These are phyloP conservation scores for Angomonas deanei DNA, from an alignment of 208 protist genomes.

Conservation along the genomic window DNA sequence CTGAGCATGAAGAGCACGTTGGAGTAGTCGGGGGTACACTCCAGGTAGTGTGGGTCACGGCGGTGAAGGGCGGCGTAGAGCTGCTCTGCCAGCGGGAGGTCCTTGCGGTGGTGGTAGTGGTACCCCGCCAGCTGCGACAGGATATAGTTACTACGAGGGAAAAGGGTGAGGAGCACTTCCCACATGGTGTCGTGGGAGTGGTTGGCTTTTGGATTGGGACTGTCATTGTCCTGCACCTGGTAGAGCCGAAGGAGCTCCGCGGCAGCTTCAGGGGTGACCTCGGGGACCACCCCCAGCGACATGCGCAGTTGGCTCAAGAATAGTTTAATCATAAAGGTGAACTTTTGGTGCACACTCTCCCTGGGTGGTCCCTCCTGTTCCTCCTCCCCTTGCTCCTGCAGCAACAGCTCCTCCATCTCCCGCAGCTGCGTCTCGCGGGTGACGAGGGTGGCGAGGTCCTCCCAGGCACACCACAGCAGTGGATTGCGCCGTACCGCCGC, in stretches of 20 bases:
- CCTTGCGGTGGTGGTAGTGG: slow-evolving; percentile 85
- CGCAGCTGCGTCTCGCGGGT: slow-evolving; percentile 61
- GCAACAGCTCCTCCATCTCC: slow-evolving; percentile 64
- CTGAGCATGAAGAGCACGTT: slow-evolving; percentile 96
- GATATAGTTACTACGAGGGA: slow-evolving; percentile 69
- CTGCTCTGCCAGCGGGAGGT: slow-evolving; percentile 67
- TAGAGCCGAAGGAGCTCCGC: neutral
- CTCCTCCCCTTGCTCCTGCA: neutral
- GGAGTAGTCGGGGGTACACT: slow-evolving; percentile 92
- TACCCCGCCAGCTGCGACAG: slow-evolving; percentile 77
- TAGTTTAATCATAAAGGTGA: slow-evolving; percentile 62
- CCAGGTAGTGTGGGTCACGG: slow-evolving; percentile 88
- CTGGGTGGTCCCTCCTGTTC: slow-evolving; percentile 16
- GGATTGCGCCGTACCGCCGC: slow-evolving; percentile 53
- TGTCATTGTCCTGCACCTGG: neutral
- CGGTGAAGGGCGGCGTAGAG: slow-evolving; percentile 86
- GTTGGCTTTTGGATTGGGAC: slow-evolving; percentile 3
- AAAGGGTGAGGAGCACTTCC: slow-evolving; percentile 50
- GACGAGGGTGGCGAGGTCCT: slow-evolving; percentile 64
- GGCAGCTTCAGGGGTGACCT: slow-evolving; percentile 10
- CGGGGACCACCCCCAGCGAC: slow-evolving; percentile 54
- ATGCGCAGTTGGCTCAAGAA: slow-evolving; percentile 58
- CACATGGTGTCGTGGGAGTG: slow-evolving; percentile 50
- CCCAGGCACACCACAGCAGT: slow-evolving; percentile 78
- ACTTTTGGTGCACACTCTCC: too few relatives aligned